Evolutionary conservation across 116 monocot species (phyloP).

Genomic region (Dioscorea cayenensis): DNA sequence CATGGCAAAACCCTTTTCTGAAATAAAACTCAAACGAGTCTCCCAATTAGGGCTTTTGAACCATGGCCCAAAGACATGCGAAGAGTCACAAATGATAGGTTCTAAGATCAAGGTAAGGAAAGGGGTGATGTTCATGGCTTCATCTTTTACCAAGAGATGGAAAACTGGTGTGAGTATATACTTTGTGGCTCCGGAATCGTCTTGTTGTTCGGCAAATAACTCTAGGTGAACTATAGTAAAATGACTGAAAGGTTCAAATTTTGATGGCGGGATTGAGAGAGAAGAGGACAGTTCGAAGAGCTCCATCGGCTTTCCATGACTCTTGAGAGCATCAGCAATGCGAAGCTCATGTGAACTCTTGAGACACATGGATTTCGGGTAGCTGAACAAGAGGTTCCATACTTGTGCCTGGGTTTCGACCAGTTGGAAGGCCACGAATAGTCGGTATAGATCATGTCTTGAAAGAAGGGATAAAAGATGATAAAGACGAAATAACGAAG

Average conservation of each 20-base stretch:
- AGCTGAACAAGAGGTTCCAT: conserved; percentile 10
- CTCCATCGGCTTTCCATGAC: conserved; percentile 10
- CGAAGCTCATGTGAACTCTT: conserved; percentile 30
- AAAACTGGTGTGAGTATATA: not conserved
- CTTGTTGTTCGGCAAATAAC: not conserved
- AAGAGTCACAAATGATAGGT: not conserved
- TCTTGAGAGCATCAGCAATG: conserved; percentile 24
- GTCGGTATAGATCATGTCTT: too few species aligned
- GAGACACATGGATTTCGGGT: conserved; percentile 13
- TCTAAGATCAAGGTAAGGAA: not conserved
- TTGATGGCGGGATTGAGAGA: not conserved
- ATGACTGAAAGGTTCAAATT: not conserved
- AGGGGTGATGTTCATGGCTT: not conserved
- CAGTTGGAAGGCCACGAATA: not conserved
- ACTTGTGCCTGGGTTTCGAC: conserved; percentile 9
- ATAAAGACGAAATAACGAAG: too few species aligned
- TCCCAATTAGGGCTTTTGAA: not conserved
- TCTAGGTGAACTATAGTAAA: conserved; percentile 10
- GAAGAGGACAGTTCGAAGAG: conserved; percentile 13
- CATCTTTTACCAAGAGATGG: not conserved
- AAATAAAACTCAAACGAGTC: not conserved
- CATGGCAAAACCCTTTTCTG: not conserved
- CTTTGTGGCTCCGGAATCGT: not conserved
- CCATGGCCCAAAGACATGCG: not conserved
- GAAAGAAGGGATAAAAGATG: too few species aligned